These are phyloP conservation scores for Fusarium brachygibbosum DNA, from an alignment of 2,329 filamentous ascomycete genomes.

Conservation along the genomic window DNA sequence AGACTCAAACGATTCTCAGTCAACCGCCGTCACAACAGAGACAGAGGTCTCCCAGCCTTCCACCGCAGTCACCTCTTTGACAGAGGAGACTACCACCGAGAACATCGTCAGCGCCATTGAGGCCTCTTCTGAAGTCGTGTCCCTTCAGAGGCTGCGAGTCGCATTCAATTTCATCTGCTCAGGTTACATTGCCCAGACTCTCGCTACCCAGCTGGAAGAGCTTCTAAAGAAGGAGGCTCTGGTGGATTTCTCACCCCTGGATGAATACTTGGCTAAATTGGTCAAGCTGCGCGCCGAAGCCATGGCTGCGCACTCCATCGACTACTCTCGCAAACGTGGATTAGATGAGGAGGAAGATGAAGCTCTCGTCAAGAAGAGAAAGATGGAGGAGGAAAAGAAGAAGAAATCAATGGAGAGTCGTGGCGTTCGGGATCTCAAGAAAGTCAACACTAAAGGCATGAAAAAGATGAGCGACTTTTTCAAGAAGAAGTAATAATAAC, in stretches of 20 bases:
- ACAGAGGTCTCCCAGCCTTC: constrained; percentile 59
- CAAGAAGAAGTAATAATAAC: constrained; percentile 68
- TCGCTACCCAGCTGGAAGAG: constrained; percentile 60
- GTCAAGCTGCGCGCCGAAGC: constrained; percentile 78
- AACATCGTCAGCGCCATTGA: constrained; percentile 59
- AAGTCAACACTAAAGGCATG: constrained; percentile 93
- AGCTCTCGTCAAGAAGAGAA: constrained; percentile 80
- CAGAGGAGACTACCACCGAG: constrained; percentile 52
- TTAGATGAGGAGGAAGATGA: constrained; percentile 77
- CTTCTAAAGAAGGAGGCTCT: constrained; percentile 54
- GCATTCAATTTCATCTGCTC: constrained; percentile 75
- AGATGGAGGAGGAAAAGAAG: constrained; percentile 89
- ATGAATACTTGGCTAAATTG: constrained; percentile 76
- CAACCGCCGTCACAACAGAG: constrained; percentile 55
- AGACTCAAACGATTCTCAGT: constrained; percentile 58
- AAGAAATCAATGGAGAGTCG: constrained; percentile 80
- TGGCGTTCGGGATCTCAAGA: constrained; percentile 84
- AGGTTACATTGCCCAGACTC: constrained; percentile 67
- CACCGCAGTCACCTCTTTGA: constrained; percentile 62
- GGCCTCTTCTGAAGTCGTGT: constrained; percentile 63
- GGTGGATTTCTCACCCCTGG: constrained; percentile 78
- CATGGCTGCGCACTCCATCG: constrained; percentile 74
- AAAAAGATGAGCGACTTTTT: constrained; percentile 98
- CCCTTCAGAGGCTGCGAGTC: constrained; percentile 74
- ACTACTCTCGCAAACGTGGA: constrained; percentile 78